Evolutionary conservation across 495 filamentous ascomycete genomes (phyloP).

Genomic region (Penicillium soppii): DNA sequence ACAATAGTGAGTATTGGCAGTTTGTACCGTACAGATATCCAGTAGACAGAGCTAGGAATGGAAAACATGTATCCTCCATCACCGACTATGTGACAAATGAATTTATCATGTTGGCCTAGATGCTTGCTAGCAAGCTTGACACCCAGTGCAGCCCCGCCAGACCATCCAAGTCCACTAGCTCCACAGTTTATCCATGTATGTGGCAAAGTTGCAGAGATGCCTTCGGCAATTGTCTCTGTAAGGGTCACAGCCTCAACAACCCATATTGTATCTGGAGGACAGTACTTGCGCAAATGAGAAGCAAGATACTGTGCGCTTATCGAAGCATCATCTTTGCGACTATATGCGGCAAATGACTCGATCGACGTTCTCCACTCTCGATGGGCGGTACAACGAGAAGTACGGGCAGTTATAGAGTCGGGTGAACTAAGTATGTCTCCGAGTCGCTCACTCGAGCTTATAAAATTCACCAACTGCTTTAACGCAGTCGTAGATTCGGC

Average conservation of each 20-base stretch:
- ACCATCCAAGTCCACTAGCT: conserved; percentile 92
- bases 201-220: conserved; percentile 71
- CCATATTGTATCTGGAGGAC: conserved; percentile 77
- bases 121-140: conserved; percentile 82
- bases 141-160: conserved; percentile 80
- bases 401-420: too few species aligned
- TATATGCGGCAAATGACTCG: too few species aligned
- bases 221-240: conserved; percentile 74
- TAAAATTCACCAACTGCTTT: conserved; percentile 63
- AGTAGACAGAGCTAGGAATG: conserved; percentile 90
- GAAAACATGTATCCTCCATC: conserved; percentile 90
- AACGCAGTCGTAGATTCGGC: conserved; percentile 71
- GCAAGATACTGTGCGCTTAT: conserved; percentile 73
- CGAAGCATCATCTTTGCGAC: conserved; percentile 57
- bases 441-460: too few species aligned
- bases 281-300: conserved; percentile 58
- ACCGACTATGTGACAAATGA: conserved; percentile 90
- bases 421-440: too few species aligned
- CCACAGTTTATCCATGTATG: conserved; percentile 93
- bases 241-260: conserved; percentile 88
- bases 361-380: too few species aligned
- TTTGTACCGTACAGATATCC: conserved; percentile 82
- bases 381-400: too few species aligned
- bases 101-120: conserved; percentile 63
- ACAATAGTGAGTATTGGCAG: conserved; percentile 91